A percentile compares a stretch with the other conserved stretches of the same genome.
These are phyloP conservation scores for Penicillium diatomitis DNA, from an alignment of 495 filamentous ascomycete genomes.

Conservation along the genomic window DNA sequence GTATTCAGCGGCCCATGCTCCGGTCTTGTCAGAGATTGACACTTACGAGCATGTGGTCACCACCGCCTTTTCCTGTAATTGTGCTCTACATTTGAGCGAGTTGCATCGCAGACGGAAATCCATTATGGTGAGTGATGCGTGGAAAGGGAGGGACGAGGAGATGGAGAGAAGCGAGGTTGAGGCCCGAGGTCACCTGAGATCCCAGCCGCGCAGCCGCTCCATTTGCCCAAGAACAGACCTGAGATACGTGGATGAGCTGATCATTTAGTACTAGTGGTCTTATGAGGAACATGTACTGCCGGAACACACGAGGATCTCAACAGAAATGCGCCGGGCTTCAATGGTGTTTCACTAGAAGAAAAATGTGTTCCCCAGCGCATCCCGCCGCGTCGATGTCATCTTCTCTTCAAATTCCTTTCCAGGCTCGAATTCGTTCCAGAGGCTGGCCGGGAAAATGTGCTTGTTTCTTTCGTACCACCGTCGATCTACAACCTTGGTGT, in stretches of 20 bases:
- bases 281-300: too few relatives aligned
- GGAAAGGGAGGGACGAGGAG: not conserved
- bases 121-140: slow-evolving; percentile 34
- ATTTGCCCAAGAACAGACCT: too few relatives aligned
- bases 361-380: slow-evolving; percentile 82
- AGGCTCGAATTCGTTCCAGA: slow-evolving; percentile 93
- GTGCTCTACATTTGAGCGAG: slow-evolving; percentile 64
- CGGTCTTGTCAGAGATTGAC: slow-evolving; percentile 1
- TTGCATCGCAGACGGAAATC: slow-evolving; percentile 75
- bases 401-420: slow-evolving; percentile 75
- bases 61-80: slow-evolving; percentile 65
- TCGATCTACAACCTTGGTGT: slow-evolving; percentile 93
- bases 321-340: not conserved
- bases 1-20: slow-evolving; percentile 4
- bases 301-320: not conserved
- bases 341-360: slow-evolving; percentile 56
- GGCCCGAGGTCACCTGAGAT: slow-evolving; percentile 6
- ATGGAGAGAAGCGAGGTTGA: slow-evolving; percentile 2
- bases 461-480: slow-evolving; percentile 97
- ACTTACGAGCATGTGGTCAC: slow-evolving; percentile 84
- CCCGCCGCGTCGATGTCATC: slow-evolving; percentile 54
- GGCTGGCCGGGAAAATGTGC: slow-evolving; percentile 91
- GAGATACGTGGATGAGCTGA: too few relatives aligned
- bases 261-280: too few relatives aligned
- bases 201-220: too few relatives aligned